Conservation (phyloP, 2,329 filamentous ascomycete genomes). For the Fusarium sp. region DNA sequence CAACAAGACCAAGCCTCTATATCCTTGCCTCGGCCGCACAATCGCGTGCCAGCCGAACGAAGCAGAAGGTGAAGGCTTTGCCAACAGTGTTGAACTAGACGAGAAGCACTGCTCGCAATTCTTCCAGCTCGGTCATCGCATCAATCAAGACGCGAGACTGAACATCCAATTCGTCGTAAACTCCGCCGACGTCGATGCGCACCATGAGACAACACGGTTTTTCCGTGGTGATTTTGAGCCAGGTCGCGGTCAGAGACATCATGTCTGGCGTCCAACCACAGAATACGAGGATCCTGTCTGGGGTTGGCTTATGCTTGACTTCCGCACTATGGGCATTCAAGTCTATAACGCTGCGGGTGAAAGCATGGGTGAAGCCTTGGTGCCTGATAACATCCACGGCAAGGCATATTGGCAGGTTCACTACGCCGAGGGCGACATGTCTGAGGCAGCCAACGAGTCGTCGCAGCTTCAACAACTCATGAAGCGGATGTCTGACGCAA, state of each 20-base stretch:
- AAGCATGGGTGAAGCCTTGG: neutral
- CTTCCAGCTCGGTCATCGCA: neutral
- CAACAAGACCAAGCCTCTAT: neutral
- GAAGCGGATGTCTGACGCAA: constrained; percentile 1
- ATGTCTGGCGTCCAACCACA: neutral
- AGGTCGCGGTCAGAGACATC: neutral
- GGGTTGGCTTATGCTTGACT: neutral
- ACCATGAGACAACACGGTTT: neutral
- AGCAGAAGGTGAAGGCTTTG: neutral
- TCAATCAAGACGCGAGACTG: neutral
- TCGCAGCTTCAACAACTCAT: neutral
- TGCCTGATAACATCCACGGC: neutral
- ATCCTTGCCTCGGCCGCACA: neutral
- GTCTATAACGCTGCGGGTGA: neutral
- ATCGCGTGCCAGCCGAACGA: neutral
- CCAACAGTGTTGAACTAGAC: neutral
- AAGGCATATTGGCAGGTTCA: constrained; percentile 5
- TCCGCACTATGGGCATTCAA: neutral
- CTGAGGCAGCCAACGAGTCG: neutral
- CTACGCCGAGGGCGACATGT: neutral
- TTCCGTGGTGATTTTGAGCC: neutral
- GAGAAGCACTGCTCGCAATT: neutral
- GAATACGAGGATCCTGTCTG: constrained; percentile 4
- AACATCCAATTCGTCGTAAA: neutral
- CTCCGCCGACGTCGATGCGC: neutral